Evolutionary conservation across 768 basidiomycete genomes (phyloP), one percentile per base, ranked within the genome.

Genomic region (Plicaturopsis crispa): DNA sequence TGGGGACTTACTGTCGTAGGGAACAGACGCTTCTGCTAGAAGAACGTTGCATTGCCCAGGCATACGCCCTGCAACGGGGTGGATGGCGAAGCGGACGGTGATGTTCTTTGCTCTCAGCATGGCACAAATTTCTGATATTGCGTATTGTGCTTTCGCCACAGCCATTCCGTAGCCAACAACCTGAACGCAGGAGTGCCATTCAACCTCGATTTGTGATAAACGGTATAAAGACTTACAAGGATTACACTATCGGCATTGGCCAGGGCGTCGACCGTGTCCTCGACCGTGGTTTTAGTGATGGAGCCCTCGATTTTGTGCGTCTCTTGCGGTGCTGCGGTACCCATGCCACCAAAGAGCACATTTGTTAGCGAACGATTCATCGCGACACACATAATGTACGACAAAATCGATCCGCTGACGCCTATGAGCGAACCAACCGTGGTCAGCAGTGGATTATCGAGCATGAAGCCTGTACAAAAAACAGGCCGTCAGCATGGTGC

Each of bases 1-100:
- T n/a, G 12, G 10, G 8, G 20, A 53, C 79, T 56, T 46, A 87
- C 84, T 84, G 51, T 91, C 88, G 50, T 91, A 91, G 2, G 89
- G 89, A 11, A 92, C 88, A 4, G 84, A 83, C 3, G 89, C 89
- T 54, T 92, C 89, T 4, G 89, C 89, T 4, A 92, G 66, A 33
- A 92, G 70, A n/a, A 92, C 87, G 50, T 92, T 92, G 55, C 87
- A 89, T 61, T 92, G 85, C 31, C 89, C 89, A 10, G 89, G 89
- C 89, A 92, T 92, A 33, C 89, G 81, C 36, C 89, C 89, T 30
- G 89, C 89, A 11, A 92, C 89, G 8, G 89, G 89, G 51, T 92
- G 89, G 39, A 88, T 88, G 7, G 84, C 85, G 52, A 88, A 88
- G 60, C 85, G 78, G 31, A 89, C 85, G 35, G 79, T 86, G 50